A percentile compares a stretch with the other conserved stretches of the same genome.
phyloP scores from a whole-genome alignment of 1,284 basidiomycete genomes.

The Ustilago trichophora region DNA sequence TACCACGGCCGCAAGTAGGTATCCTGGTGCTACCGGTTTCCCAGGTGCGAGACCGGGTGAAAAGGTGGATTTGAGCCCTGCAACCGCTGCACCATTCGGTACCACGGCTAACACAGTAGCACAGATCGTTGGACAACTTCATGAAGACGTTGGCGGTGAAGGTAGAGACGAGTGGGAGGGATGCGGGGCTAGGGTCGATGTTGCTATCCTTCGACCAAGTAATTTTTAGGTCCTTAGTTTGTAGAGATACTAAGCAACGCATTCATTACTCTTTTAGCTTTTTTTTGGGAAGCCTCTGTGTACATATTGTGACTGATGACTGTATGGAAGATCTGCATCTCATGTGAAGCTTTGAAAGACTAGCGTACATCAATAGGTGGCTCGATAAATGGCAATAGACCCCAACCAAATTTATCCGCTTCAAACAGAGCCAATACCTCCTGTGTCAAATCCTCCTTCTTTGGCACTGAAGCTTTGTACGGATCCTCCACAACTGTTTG shows the following conservation, averaged over 20 bases:
- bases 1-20: background rate
- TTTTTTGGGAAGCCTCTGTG: too few relatives aligned
- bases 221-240: too few relatives aligned
- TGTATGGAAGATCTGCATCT: too few relatives aligned
- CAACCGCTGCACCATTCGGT: too few relatives aligned
- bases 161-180: slow-evolving; percentile 37
- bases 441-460: slow-evolving; percentile 21
- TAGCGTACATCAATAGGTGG: slow-evolving; percentile 46
- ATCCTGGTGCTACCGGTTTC: slow-evolving; percentile 15
- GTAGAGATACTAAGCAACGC: too few relatives aligned
- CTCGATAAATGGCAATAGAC: slow-evolving; percentile 29
- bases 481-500: slow-evolving; percentile 12
- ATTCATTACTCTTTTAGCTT: too few relatives aligned
- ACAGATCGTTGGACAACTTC: slow-evolving; percentile 21
- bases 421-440: slow-evolving; percentile 24
- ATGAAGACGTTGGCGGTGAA: background rate
- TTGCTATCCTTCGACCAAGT: slow-evolving; percentile 40
- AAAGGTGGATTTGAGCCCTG: slow-evolving; percentile 21
- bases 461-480: slow-evolving; percentile 15
- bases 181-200: slow-evolving; percentile 37
- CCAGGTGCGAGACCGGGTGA: slow-evolving; percentile 26
- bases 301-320: too few relatives aligned
- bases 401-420: slow-evolving; percentile 31
- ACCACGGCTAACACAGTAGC: too few relatives aligned
- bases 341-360: background rate